A percentile compares a stretch with the other conserved stretches of the same genome.
Evolutionary conservation across 164 flowering plant species (phyloP).

Genomic region (Umbellularia californica): DNA sequence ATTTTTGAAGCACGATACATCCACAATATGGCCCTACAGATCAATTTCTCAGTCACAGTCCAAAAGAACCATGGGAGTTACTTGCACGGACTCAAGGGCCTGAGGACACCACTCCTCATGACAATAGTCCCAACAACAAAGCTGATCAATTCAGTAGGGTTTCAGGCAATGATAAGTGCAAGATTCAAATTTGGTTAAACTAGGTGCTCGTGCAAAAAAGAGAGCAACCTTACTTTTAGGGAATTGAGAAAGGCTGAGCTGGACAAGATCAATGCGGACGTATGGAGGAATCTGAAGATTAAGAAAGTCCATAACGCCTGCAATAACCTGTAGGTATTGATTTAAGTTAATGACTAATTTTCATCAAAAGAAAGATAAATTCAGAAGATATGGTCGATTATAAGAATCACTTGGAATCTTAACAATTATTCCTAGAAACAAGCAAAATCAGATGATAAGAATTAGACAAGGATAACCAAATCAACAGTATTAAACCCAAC

Average conservation of each 20-base stretch:
- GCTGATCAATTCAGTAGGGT: neutral
- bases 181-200: too few relatives aligned
- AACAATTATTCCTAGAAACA: neutral
- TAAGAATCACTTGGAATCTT: neutral
- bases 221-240: constrained; percentile 42
- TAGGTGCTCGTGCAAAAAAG: neutral
- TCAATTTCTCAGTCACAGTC: neutral
- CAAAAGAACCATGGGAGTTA: neutral
- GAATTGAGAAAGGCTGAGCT: constrained; percentile 46
- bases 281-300: constrained; percentile 72
- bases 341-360: constrained; percentile 11
- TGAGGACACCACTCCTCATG: neutral
- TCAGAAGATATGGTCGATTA: neutral
- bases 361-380: neutral
- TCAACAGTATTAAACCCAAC: too few relatives aligned
- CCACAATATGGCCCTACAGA: neutral
- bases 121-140: neutral
- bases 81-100: neutral
- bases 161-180: neutral
- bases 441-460: too few relatives aligned
- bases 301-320: constrained; percentile 68
- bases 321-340: constrained; percentile 68
- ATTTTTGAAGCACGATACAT: neutral
- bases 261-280: constrained; percentile 72
- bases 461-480: too few relatives aligned